Evolutionary conservation across 768 basidiomycete genomes (phyloP).

Genomic region (Obba rivulosa): DNA sequence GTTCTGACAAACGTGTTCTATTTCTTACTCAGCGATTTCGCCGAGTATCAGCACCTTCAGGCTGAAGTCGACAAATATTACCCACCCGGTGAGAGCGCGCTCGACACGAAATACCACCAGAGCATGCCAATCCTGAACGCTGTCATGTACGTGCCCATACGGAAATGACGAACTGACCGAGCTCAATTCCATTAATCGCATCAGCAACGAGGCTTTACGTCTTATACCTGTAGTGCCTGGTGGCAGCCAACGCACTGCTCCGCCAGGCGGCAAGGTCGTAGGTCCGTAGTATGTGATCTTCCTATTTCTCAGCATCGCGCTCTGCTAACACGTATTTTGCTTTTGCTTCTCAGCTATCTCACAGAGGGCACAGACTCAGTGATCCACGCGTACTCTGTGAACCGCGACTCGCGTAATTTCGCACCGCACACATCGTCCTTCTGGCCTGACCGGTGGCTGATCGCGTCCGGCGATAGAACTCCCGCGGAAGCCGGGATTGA

Average conservation of each 20-base stretch:
- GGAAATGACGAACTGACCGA: too few species aligned
- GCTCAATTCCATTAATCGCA: too few species aligned
- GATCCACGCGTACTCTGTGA: slow-evolving; percentile 35
- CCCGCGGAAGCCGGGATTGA: background rate
- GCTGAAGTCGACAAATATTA: slow-evolving; percentile 21
- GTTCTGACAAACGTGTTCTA: slow-evolving; percentile 21
- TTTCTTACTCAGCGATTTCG: slow-evolving; percentile 17
- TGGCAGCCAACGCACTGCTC: slow-evolving; percentile 29
- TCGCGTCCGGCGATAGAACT: slow-evolving; percentile 1
- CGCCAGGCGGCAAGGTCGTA: slow-evolving; percentile 26
- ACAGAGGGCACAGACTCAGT: slow-evolving; percentile 15
- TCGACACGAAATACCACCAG: slow-evolving; percentile 1
- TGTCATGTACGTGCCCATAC: slow-evolving; percentile 12
- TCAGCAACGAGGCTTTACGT: slow-evolving; percentile 41
- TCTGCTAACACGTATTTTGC: background rate
- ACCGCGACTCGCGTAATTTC: slow-evolving; percentile 41
- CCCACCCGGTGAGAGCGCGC: slow-evolving; percentile 14
- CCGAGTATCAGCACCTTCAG: slow-evolving; percentile 11
- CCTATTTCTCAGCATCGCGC: background rate
- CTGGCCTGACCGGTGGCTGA: slow-evolving; percentile 39
- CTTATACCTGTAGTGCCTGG: slow-evolving; percentile 36
- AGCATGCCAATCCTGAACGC: slow-evolving; percentile 13
- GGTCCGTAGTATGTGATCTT: slow-evolving; percentile 25
- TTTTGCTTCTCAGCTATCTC: slow-evolving; percentile 6
- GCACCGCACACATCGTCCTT: slow-evolving; percentile 33